Evolutionary conservation across 1,139 yeast species (phyloP), one percentile per base, ranked within the genome.

Genomic region (Magnusiomyces ingens): DNA sequence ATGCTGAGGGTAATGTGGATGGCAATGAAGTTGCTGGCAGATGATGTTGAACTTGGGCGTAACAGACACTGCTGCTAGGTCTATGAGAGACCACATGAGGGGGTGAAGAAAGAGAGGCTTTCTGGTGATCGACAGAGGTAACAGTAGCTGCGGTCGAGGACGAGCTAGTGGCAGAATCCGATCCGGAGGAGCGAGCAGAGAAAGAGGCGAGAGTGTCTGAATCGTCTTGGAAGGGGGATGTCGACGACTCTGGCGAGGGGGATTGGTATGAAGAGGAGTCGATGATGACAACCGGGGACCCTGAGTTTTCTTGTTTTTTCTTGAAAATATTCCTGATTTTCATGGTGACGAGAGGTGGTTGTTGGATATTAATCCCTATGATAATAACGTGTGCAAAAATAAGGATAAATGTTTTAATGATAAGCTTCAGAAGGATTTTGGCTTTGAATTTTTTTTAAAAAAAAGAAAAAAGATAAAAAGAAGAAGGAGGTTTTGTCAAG

Each of bases 291-390:
- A 26, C 32, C 8, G 43, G n/a, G 21, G 43, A 18, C 12, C 22
- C 29, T 18, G 29, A 26, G 17, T 21, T 36, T 12, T 37, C 49
- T 13, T n/a, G 11, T 15, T 37, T 46, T 19, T 46, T 46, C 21
- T 37, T 36, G 35, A 46, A 46, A 13, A 46, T 19, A n/a, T 37
- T 46, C 17, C 42, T 26, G 22, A 46, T 11, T 21, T 46, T 46
- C 42, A 46, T 46, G 13, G 15, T 46, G 5, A 8, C 32, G 8
- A 12, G 5, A 5, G 5, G 41, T n/a, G 10, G 4, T 17, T n/a
- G 18, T 5, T n/a, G 10, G 3, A 37, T n/a, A 40, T 12, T n/a
- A n/a, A n/a, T n/a, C n/a, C n/a, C n/a, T 15, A 11, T 8, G 19
- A 40, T 18, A 8, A 3, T 18, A 17, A 40, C 2, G 21, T n/a